Percentiles rank a stretch among this genome's conserved stretches.
Evolutionary conservation across 2,329 filamentous ascomycete species (phyloP).

Genomic region (Dactylellina haptotyla): DNA sequence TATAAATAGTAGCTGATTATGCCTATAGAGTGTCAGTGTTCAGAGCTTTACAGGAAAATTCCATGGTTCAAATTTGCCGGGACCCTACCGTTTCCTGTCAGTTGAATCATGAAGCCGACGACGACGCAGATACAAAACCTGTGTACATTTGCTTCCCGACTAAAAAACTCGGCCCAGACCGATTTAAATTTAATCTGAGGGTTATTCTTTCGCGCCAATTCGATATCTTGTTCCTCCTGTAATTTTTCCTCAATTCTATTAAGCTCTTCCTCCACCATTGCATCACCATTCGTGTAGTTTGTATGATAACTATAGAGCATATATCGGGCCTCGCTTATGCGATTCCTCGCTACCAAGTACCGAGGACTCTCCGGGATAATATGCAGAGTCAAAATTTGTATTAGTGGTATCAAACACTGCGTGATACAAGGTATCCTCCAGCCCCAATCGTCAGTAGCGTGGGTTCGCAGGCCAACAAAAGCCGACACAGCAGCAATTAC

Average conservation of each 20-base stretch:
- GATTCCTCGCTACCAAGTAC: neutral
- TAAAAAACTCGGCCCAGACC: slow-evolving; percentile 1
- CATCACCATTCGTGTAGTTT: neutral
- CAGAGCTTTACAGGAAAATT: neutral
- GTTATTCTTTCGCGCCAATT: neutral
- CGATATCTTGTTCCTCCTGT: neutral
- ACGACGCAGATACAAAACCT: slow-evolving; percentile 11
- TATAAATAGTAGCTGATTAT: slow-evolving; percentile 28
- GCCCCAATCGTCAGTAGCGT: neutral
- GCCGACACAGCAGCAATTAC: neutral
- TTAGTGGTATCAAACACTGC: slow-evolving; percentile 13
- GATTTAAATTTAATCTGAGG: neutral
- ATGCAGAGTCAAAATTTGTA: neutral
- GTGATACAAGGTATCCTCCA: slow-evolving; percentile 33
- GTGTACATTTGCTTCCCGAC: neutral
- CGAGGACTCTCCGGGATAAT: slow-evolving; percentile 28
- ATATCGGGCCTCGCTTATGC: neutral
- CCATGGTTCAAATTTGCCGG: neutral
- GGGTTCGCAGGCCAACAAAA: neutral
- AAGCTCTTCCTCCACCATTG: slow-evolving; percentile 2
- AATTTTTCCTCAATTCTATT: neutral
- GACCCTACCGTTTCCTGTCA: slow-evolving; percentile 33
- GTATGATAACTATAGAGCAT: slow-evolving; percentile 20
- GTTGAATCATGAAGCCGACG: slow-evolving; percentile 28
- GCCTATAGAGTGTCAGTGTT: slow-evolving; percentile 5